Evolutionary conservation across 345 rosid species (phyloP).

Genomic region (Nasturtium officinale): DNA sequence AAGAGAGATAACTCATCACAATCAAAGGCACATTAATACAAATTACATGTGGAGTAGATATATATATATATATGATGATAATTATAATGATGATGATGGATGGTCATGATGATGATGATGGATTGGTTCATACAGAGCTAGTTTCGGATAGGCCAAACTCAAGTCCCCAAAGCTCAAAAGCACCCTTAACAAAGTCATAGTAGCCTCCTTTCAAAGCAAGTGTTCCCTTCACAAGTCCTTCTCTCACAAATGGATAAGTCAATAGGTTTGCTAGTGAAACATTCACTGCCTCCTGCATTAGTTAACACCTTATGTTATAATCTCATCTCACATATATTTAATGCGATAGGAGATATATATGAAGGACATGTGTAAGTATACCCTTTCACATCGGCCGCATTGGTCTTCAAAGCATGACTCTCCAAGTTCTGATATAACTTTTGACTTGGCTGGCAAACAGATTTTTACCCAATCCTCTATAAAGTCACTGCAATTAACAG

Average conservation of each 20-base stretch:
- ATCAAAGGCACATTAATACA: slow-evolving; percentile 41
- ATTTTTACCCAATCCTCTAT: slow-evolving; percentile 96
- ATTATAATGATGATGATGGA: slow-evolving; percentile 8
- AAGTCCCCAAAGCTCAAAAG: slow-evolving; percentile 96
- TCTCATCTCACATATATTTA: background rate
- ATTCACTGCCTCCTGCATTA: slow-evolving; percentile 93
- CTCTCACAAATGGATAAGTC: slow-evolving; percentile 92
- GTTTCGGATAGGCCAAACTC: slow-evolving; percentile 70
- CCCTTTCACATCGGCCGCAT: slow-evolving; percentile 82
- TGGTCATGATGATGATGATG: slow-evolving; percentile 40
- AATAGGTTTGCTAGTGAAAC: slow-evolving; percentile 84
- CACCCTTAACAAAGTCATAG: slow-evolving; percentile 81
- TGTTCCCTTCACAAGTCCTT: slow-evolving; percentile 80
- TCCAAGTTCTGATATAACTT: slow-evolving; percentile 57
- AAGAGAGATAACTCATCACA: slow-evolving; percentile 27
- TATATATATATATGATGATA: slow-evolving; percentile 20
- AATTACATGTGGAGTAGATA: slow-evolving; percentile 32
- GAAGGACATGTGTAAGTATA: slow-evolving; percentile 32
- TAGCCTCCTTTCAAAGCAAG: slow-evolving; percentile 84
- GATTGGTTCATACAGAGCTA: slow-evolving; percentile 76
- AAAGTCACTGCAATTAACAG: slow-evolving; percentile 68
- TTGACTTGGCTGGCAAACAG: slow-evolving; percentile 71
- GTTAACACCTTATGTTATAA: background rate
- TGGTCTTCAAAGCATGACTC: slow-evolving; percentile 48
- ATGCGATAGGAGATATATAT: slow-evolving; percentile 29